Conservation (phyloP, 2,329 filamentous ascomycete species). For the Trichoderma gracile region DNA sequence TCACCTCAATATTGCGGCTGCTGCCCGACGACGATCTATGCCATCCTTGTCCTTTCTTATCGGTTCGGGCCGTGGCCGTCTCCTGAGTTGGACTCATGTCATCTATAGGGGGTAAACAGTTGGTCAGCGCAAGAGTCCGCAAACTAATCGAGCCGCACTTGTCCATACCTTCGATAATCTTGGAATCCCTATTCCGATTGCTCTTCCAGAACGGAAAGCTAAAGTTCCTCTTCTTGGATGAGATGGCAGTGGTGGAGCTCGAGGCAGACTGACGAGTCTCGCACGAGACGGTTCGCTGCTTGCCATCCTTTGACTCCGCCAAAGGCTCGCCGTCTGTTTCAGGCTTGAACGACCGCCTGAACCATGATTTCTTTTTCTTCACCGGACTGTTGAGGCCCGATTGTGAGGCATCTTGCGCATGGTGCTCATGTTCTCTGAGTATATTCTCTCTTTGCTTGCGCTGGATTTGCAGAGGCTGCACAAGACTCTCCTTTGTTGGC, state of each 20-base stretch:
- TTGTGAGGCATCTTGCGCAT: constrained; percentile 27
- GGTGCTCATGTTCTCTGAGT: constrained; percentile 28
- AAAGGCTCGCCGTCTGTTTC: constrained; percentile 10
- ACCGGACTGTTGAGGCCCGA: constrained; percentile 21
- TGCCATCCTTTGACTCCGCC: constrained; percentile 18
- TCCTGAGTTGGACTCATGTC: not conserved
- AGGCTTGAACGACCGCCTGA: constrained; percentile 49
- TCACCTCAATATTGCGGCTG: constrained; percentile 61
- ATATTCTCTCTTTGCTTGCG: constrained; percentile 25
- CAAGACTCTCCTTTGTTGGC: constrained; percentile 31
- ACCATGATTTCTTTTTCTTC: constrained; percentile 55
- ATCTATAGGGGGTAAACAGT: not conserved
- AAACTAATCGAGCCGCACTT: not conserved
- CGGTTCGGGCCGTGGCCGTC: not conserved
- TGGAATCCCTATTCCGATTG: constrained; percentile 46
- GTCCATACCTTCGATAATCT: constrained; percentile 49
- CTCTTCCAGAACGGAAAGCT: constrained; percentile 58
- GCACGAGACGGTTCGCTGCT: constrained; percentile 24
- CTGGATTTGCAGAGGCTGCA: constrained; percentile 29
- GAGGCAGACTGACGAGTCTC: constrained; percentile 25
- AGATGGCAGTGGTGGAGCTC: constrained; percentile 32
- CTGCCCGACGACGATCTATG: constrained; percentile 40
- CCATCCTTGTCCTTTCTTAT: constrained; percentile 30
- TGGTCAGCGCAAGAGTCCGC: not conserved
- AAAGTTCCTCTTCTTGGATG: constrained; percentile 55